Evolutionary conservation across 1,139 yeast genomes (phyloP), one percentile per base, ranked within the genome.

Genomic region (Candida tropicalis): DNA sequence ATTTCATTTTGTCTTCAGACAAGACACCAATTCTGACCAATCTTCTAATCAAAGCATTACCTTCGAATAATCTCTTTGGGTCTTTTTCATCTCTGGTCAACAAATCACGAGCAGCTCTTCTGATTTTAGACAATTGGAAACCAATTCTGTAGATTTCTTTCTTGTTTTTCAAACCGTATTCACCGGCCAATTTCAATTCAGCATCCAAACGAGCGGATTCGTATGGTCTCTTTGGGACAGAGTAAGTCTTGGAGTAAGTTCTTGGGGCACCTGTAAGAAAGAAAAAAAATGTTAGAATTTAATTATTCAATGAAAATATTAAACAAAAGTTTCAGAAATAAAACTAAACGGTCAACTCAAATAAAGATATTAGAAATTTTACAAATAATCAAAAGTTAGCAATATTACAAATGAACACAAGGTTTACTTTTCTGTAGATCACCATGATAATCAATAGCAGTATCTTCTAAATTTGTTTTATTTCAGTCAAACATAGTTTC

Each of bases 101-200:
- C 70, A 93, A 84, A 73, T 95, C 98, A 87, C 99, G 96, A 72
- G 99, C 99, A 75, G 99, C 99, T 84, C 99, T 90, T 84, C 99
- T 93, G 75, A 93, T 93, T 87, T 93, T 93, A 60, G 99, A 93
- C 73, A 93, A 89, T 81, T 93, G 97, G 85, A 86, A 89, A 74
- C 90, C 91, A 75, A 91, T 88, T 84, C 97, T 87, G 95, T 91
- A 90, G 77, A 93, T 89, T 81, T 93, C 99, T 76, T 95, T 89
- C 91, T 93, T 93, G 97, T 95, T 93, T 83, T 90, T 91, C 73
- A 93, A 87, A 84, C 99, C 99, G 87, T 79, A 93, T 81, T 93
- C 99, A 84, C 99, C 99, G 68, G 96, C 97, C 70, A 93, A 87
- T 81, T 93, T 90, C 76, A 93, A 87, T 81, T 95, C 99, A 74